Evolutionary conservation across 805 yeast species (phyloP), one percentile per base, ranked within the genome.

Genomic region (Metschnikowia amazonensis): DNA sequence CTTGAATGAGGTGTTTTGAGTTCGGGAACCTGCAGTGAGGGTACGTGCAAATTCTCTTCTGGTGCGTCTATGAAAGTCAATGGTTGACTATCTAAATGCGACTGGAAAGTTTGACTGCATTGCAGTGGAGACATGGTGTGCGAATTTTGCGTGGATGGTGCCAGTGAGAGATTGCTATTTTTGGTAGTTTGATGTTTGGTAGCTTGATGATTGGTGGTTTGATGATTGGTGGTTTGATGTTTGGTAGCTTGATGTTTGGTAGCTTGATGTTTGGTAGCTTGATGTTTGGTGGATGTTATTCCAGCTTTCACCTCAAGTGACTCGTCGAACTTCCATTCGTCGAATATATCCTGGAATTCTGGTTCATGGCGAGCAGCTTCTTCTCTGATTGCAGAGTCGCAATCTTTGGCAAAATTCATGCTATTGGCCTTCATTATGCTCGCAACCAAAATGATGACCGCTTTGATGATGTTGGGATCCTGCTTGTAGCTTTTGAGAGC

Each of bases 401-500:
- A 46, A 10, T 43, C 44, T 11, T 25, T 17, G n/a, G 23, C 30
- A 8, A 37, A 29, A 11, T 42, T 27, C 18, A 7, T 9, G 11
- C 35, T 35, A 21, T 43, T 43, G 9, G 52, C 52, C 18, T 42
- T 41, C 3, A 41, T 42, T 30, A 50, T 20, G 13, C 46, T 44
- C 32, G 48, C 37, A 5, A 32, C 43, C 18, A 52, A 41, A 17
- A 50, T 39, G 24, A 50, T 29, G 10, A 48, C 50, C 1, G 54
- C 54, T 24, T 39, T 14, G 11, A 20, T n/a, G n/a, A 14, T 20
- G 18, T 30, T 37, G n/a, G 14, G 28, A 20, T 39, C 39, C 4
- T 13, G 34, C 17, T 42, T n/a, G 34, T 24, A 49, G 13, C 25
- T 27, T 11, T 34, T 17, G 2, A 49, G 14, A 4, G 44, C 41